A percentile compares a stretch with the other conserved stretches of the same genome.
phyloP scores from a whole-genome alignment of 768 basidiomycete species.

The Cubamyces lactineus region DNA sequence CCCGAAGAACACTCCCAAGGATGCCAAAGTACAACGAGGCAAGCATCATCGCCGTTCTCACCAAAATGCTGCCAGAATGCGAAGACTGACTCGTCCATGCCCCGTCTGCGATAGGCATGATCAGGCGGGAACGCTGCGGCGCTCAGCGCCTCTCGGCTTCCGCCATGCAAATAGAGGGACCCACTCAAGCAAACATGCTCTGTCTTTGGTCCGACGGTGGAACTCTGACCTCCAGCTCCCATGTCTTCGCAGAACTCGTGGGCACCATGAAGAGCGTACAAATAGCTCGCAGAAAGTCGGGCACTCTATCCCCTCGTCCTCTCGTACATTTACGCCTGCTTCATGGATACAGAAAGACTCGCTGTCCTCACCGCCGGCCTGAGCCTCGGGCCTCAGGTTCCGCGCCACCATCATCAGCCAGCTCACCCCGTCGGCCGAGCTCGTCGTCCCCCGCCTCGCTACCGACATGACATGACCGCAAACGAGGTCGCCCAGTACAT shows the following conservation, averaged over 20 bases:
- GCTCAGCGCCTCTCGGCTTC: not conserved
- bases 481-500: constrained; percentile 13
- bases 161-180: constrained; percentile 10
- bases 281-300: not conserved
- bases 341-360: constrained; percentile 13
- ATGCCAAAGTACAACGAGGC: constrained; percentile 11
- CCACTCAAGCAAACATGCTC: constrained; percentile 15
- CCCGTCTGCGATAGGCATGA: constrained; percentile 9
- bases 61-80: not conserved
- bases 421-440: not conserved
- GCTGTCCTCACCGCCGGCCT: not conserved
- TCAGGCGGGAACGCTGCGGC: not conserved
- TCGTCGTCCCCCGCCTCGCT: constrained; percentile 5
- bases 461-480: constrained; percentile 12
- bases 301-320: not conserved
- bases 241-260: not conserved
- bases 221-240: not conserved
- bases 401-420: not conserved
- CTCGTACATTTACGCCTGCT: not conserved
- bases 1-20: constrained; percentile 3
- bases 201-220: not conserved
- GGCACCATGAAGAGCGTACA: not conserved
- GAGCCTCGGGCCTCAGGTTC: not conserved
- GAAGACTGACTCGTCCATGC: not conserved
- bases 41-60: not conserved